phyloP scores from a whole-genome alignment of 2,329 filamentous ascomycete genomes.

The Metarhizium robertsii region DNA sequence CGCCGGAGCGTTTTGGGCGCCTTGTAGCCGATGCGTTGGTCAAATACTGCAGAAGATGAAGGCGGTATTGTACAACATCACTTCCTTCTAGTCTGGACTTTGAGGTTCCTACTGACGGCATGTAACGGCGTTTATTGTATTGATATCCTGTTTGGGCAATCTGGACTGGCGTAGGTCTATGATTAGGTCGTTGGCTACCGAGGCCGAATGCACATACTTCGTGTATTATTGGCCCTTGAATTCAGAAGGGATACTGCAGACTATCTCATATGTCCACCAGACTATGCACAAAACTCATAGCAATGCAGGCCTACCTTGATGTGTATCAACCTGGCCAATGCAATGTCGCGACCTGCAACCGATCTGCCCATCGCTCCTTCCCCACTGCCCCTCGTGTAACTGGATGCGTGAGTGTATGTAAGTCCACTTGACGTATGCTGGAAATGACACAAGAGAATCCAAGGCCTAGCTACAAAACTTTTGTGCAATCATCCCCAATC shows the following conservation, averaged over 20 bases:
- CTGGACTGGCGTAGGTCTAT: not conserved
- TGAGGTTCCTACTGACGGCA: not conserved
- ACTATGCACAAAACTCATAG: too few species aligned
- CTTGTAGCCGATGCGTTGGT: constrained; percentile 9
- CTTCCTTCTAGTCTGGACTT: not conserved
- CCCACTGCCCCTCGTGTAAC: too few species aligned
- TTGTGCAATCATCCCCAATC: constrained; percentile 16
- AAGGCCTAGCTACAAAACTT: constrained; percentile 17
- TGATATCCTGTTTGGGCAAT: not conserved
- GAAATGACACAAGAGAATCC: too few species aligned
- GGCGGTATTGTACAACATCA: not conserved
- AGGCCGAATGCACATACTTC: too few species aligned
- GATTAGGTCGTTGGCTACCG: not conserved
- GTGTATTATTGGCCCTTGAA: too few species aligned
- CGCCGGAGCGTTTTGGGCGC: constrained; percentile 12
- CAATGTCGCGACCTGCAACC: too few species aligned
- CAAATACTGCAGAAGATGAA: constrained; percentile 3
- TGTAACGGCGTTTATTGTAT: not conserved
- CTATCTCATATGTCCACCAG: not conserved
- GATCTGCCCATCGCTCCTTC: too few species aligned
- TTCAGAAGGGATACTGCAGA: not conserved
- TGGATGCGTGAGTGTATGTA: too few species aligned
- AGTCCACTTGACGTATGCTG: too few species aligned
- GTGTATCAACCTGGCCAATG: too few species aligned
- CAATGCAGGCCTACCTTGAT: too few species aligned